Evolutionary conservation across 2,329 filamentous ascomycete genomes (phyloP).

Genomic region (Diplocarpon rosae): DNA sequence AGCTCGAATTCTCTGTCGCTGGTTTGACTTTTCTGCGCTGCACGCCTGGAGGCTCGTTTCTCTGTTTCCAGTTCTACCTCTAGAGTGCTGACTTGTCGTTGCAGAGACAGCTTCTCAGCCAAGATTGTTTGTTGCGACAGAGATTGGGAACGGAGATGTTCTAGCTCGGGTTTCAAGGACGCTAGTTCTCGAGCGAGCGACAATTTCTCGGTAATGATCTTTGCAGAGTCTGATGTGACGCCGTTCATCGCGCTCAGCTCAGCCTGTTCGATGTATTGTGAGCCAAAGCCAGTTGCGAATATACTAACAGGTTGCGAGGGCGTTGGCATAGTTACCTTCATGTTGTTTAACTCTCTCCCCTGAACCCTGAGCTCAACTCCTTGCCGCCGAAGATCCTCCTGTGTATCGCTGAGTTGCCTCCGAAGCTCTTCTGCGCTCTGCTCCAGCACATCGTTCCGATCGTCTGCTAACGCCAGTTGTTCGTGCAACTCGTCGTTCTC

Average conservation of each 20-base stretch:
- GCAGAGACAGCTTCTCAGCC: slow-evolving; percentile 67
- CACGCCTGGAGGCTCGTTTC: slow-evolving; percentile 55
- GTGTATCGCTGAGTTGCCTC: slow-evolving; percentile 37
- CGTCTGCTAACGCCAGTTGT: slow-evolving; percentile 48
- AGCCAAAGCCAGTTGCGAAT: neutral
- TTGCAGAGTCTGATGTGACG: slow-evolving; percentile 57
- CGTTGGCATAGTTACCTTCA: slow-evolving; percentile 36
- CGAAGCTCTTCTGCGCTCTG: slow-evolving; percentile 36
- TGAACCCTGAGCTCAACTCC: slow-evolving; percentile 37
- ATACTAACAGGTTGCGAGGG: neutral
- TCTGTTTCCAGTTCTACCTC: slow-evolving; percentile 79
- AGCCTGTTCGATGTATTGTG: slow-evolving; percentile 35
- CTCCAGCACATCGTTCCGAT: slow-evolving; percentile 45
- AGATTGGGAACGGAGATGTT: slow-evolving; percentile 48
- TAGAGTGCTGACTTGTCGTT: slow-evolving; percentile 64
- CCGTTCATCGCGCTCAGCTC: slow-evolving; percentile 60
- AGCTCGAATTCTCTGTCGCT: slow-evolving; percentile 30
- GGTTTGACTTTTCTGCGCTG: slow-evolving; percentile 32
- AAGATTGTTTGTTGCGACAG: slow-evolving; percentile 55
- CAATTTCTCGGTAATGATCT: slow-evolving; percentile 55
- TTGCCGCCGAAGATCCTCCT: slow-evolving; percentile 26
- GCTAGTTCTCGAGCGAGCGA: slow-evolving; percentile 48
- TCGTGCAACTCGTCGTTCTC: slow-evolving; percentile 60
- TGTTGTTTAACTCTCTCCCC: slow-evolving; percentile 41
- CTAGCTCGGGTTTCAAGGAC: slow-evolving; percentile 47